Evolutionary conservation across 1,284 basidiomycete genomes (phyloP), one percentile per base, ranked within the genome.

Genomic region (Entoloma clypeatum): DNA sequence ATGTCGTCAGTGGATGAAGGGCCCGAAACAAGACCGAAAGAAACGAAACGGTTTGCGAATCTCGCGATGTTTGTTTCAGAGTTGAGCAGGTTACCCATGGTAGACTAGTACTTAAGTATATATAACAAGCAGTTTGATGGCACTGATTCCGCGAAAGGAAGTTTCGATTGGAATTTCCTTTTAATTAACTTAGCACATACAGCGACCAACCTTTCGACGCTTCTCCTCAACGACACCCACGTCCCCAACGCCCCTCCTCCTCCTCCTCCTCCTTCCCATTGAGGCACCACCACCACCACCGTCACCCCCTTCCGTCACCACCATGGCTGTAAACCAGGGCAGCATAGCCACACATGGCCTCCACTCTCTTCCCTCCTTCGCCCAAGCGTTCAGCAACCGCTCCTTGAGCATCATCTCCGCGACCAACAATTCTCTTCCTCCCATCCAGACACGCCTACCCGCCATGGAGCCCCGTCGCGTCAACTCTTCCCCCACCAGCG

Each of bases 341-440:
- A 55, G 48, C 49, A 55, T 65, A 52, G 56, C 64, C 18, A 58
- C 59, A 21, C 59, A 57, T 51, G 55, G 52, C 52, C 55, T 73
- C 40, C 79, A 79, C 58, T 79, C 81, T n/a, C 74, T 86, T 31
- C 83, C 83, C 24, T 81, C 84, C 31, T 86, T 86, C 58, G 78
- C 80, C 2, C 79, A 82, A 60, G 75, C 84, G 0, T 86, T 86
- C 61, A 75, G 71, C 59, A 64, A 53, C 41, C 69, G 73, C 2
- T 75, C 76, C 8, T 62, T 82, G 40, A 64, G 58, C 60, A 69
- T 62, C 43, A 69, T 77, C 18, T 53, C 71, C 40, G 58, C 67
- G 44, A 52, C 54, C 47, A 71, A 62, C 56, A 79, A 77, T 60
- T 67, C 78, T 29, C 65, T 85, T 7, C 81, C 82, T 11, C 82